Evolutionary conservation across 225 moss, liverwort and hornwort genomes (phyloP), one percentile per base, ranked within the genome.

Genomic region (Sphagnum tenellum): DNA sequence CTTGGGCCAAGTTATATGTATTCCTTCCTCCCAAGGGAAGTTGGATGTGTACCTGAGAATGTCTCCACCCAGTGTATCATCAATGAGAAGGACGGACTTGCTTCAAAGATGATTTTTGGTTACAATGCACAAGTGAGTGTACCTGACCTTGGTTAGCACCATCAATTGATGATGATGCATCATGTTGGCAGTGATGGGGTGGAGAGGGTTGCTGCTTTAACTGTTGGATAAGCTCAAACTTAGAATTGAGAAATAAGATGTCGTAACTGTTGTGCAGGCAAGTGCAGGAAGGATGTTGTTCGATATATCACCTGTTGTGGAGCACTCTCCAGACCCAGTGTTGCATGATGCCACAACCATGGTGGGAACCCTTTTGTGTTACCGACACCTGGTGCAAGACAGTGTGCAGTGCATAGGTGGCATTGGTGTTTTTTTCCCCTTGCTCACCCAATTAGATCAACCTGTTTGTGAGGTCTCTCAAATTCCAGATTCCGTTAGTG

Each of bases 391-490:
- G 59, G 87, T 87, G 45, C 89, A 90, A 78, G 87, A 90, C 70
- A 85, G 87, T 75, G 84, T 90, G 74, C 87, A 87, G 73, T 87
- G 89, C 82, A 87, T 90, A 63, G 89, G 89, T 78, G 89, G 89
- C 71, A 84, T 90, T 67, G 87, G 87, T 59, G 89, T 90, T n/a
- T 87, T 90, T 68, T 90, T 87, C 71, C 87, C 89, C 61, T 82
- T 90, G 60, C 76, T 90, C 66, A 87, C 82, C 72, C 89, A 87
- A 62, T 75, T 90, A 70, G 85, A 90, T 74, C 82, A 90, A 80
- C 82, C 82, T 67, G 80, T 87, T n/a, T 72, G 74, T 66, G 66
- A 64, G 50, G 10, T 71, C 4, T 77, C 74, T 67, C 61, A 69
- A 49, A 71, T 62, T 13, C 66, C 69, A 48, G 81, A 29, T 29